These are phyloP conservation scores for Porcisia deanei DNA, from an alignment of 208 protist genomes.

Conservation along the genomic window DNA sequence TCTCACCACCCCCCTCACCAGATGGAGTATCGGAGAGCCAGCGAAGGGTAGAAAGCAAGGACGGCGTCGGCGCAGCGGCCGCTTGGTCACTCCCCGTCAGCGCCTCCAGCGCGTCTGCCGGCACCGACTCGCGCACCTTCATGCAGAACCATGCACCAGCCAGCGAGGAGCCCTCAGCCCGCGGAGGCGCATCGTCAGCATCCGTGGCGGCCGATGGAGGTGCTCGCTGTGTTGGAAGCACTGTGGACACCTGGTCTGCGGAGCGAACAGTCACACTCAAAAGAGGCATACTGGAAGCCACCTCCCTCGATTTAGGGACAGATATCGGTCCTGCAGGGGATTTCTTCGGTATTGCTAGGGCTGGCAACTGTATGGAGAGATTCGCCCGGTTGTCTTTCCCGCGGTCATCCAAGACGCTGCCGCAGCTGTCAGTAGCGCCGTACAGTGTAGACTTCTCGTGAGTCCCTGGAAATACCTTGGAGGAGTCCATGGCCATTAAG, in stretches of 20 bases:
- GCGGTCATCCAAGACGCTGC: not conserved
- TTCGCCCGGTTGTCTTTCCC: not conserved
- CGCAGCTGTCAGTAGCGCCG: not conserved
- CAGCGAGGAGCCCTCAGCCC: conserved; percentile 7
- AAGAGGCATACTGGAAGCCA: conserved; percentile 9
- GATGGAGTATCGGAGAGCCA: conserved; percentile 16
- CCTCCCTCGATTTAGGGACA: not conserved
- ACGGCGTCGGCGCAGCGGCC: not conserved
- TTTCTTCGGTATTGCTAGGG: not conserved
- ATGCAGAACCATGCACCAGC: conserved; percentile 26
- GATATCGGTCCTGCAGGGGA: not conserved
- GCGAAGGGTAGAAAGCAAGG: not conserved
- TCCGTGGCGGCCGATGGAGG: not conserved
- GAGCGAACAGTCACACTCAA: conserved; percentile 25
- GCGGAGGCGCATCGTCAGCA: not conserved
- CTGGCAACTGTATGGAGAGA: not conserved
- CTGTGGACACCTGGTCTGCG: conserved; percentile 28
- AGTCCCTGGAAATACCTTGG: not conserved
- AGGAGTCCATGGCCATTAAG: not conserved
- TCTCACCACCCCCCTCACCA: not conserved
- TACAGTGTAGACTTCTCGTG: not conserved
- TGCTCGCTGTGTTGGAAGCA: conserved; percentile 1
- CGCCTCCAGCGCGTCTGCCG: conserved; percentile 14
- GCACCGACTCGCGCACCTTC: conserved; percentile 26
- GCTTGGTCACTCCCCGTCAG: conserved; percentile 1